A percentile compares a stretch with the other conserved stretches of the same genome.
Evolutionary conservation across 768 basidiomycete species (phyloP).

Genomic region (Russula brevipes): DNA sequence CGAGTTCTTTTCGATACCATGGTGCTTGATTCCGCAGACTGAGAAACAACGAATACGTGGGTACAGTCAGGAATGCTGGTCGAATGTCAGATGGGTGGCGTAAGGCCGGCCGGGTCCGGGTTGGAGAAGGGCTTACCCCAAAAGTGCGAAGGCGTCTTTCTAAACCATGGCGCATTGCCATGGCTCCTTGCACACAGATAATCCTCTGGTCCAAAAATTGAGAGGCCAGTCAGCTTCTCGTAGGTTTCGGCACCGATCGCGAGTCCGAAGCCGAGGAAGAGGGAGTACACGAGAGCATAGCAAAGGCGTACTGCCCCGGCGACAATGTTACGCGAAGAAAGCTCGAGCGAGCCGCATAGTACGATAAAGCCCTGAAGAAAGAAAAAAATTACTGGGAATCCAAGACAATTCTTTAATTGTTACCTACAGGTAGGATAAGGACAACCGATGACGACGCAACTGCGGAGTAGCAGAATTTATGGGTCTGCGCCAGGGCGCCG

Average conservation of each 20-base stretch:
- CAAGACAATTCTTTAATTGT: not conserved
- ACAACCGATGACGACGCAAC: constrained; percentile 73
- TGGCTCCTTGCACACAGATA: constrained; percentile 58
- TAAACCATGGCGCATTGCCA: constrained; percentile 65
- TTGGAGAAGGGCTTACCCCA: constrained; percentile 48
- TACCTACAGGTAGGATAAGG: constrained; percentile 66
- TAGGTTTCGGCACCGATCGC: constrained; percentile 73
- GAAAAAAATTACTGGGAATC: not conserved
- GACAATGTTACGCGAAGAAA: constrained; percentile 76
- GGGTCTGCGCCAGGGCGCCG: constrained; percentile 63
- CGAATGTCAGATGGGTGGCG: not conserved
- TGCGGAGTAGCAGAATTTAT: constrained; percentile 76
- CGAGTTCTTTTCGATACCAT: constrained; percentile 52
- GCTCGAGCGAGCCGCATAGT: constrained; percentile 67
- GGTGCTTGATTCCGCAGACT: constrained; percentile 63
- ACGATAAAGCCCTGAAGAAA: constrained; percentile 55
- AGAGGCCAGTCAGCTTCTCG: constrained; percentile 45
- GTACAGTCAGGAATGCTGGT: constrained; percentile 64
- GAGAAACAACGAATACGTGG: constrained; percentile 60
- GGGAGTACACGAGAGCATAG: constrained; percentile 74
- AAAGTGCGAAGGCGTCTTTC: constrained; percentile 58
- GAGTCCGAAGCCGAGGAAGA: constrained; percentile 75
- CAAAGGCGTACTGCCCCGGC: constrained; percentile 80
- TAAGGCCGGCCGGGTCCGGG: not conserved
- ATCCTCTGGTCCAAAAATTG: constrained; percentile 49